Conservation (phyloP, 345 rosid species). For the Erodium maritimum region DNA sequence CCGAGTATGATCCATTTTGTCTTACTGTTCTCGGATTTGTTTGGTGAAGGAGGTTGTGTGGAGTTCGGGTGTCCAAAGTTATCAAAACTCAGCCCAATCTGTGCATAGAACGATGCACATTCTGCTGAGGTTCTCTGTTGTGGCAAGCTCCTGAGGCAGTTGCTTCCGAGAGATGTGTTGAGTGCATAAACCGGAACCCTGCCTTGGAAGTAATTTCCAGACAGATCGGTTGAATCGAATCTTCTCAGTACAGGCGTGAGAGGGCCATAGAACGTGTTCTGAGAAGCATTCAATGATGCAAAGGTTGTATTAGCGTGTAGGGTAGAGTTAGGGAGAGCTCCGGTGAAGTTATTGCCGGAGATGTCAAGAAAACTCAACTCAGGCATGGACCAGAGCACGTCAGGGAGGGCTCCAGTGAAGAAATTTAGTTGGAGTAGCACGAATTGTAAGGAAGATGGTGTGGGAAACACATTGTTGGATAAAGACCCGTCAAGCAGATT, state of each 20-base stretch:
- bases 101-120: slow-evolving; percentile 56
- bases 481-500: slow-evolving; percentile 49
- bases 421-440: slow-evolving; percentile 40
- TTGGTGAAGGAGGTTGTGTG: slow-evolving; percentile 22
- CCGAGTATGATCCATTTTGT: slow-evolving; percentile 37
- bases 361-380: slow-evolving; percentile 52
- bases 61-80: slow-evolving; percentile 62
- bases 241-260: slow-evolving; percentile 37
- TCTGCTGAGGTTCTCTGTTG: slow-evolving; percentile 42
- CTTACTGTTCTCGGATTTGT: slow-evolving; percentile 30
- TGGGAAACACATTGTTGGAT: slow-evolving; percentile 41
- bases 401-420: slow-evolving; percentile 47
- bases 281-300: slow-evolving; percentile 45
- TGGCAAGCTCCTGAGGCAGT: slow-evolving; percentile 56
- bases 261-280: slow-evolving; percentile 58
- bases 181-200: slow-evolving; percentile 48
- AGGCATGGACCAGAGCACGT: slow-evolving; percentile 45
- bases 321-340: slow-evolving; percentile 36
- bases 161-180: slow-evolving; percentile 44
- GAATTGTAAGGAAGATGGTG: slow-evolving; percentile 42
- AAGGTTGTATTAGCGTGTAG: slow-evolving; percentile 21
- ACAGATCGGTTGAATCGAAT: slow-evolving; percentile 39
- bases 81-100: slow-evolving; percentile 55
- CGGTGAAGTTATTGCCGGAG: slow-evolving; percentile 71
- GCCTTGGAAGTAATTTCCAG: slow-evolving; percentile 78